These are phyloP conservation scores for Pulveroboletus sp. DNA, from an alignment of 768 basidiomycete species.

Conservation along the genomic window DNA sequence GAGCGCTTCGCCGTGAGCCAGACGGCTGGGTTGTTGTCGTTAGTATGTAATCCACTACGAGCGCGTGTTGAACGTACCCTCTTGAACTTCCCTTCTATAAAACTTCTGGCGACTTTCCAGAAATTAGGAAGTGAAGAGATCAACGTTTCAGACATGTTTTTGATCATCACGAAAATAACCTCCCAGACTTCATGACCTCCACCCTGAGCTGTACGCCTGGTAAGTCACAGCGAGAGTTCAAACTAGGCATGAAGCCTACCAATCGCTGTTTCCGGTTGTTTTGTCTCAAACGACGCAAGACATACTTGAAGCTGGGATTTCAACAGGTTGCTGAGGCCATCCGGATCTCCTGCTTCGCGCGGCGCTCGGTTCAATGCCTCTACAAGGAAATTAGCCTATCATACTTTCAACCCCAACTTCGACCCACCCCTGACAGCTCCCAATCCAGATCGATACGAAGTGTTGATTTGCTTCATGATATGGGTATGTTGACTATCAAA, in stretches of 20 bases:
- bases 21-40: slow-evolving; percentile 25
- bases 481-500: slow-evolving; percentile 91
- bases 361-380: slow-evolving; percentile 46
- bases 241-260: slow-evolving; percentile 38
- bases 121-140: slow-evolving; percentile 86
- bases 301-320: slow-evolving; percentile 60
- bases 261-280: slow-evolving; percentile 58
- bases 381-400: slow-evolving; percentile 23
- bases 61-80: slow-evolving; percentile 50
- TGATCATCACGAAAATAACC: slow-evolving; percentile 73
- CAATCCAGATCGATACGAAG: slow-evolving; percentile 51
- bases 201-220: slow-evolving; percentile 51
- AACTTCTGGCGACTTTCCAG: slow-evolving; percentile 88
- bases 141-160: slow-evolving; percentile 83
- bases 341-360: slow-evolving; percentile 34
- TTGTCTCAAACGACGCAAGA: slow-evolving; percentile 57
- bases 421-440: slow-evolving; percentile 47
- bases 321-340: slow-evolving; percentile 42
- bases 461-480: slow-evolving; percentile 76
- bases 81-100: slow-evolving; percentile 91
- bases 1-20: slow-evolving; percentile 71
- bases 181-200: slow-evolving; percentile 81
- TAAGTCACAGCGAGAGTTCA: neutral
- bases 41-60: neutral
- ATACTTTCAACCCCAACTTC: slow-evolving; percentile 2